Base-by-base conservation (phyloP, 2,329 filamentous ascomycete genomes). In the Monosporascus sp. region DNA sequence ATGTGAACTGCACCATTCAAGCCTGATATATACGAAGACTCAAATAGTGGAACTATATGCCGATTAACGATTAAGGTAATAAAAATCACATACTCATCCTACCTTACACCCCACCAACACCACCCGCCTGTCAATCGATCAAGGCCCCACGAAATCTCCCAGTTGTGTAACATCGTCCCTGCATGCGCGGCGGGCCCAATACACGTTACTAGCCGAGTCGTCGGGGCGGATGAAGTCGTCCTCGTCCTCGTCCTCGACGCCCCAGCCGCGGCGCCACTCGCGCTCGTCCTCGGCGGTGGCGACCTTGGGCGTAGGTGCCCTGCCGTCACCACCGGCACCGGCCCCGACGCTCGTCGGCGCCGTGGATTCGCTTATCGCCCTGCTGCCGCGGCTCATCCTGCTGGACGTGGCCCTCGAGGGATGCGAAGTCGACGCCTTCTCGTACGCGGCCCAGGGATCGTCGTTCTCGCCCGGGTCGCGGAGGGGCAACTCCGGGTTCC, bases 191-290 rank as follows among this genome's bases (percentile, higher is more conserved):
- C 22, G 22, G 14, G 35, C 31, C 54, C 54, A 55, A 24, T n/a
- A 15, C 6, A 55, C 20, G 15, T 59, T 56, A 22, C 45, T 50
- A 20, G 52, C 51, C 15, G 51, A 54, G 27, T 56, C 54, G 18
- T 45, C 38, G 9, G 54, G 54, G 15, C 44, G 15, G 22, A 55
- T 18, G 25, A 41, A 41, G 8, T 52, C 50, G 22, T 20, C 38
- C 37, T 38, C 27, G 36, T 55, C 52, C 27, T 49, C 46, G 35
- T 49, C 38, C 8, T 27, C 53, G 1, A 50, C 41, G 20, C 49
- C 51, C 49, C 51, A 57, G 17, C 39, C 20, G 35, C 44, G 37
- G 17, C 43, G 20, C 36, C 31, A 27, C 22, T 7, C n/a, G 25
- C 17, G 7, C 22, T 25, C 20, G 18, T 45, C 25, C 20, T 38